These are phyloP conservation scores for Colletotrichum sp. DNA, from an alignment of 2,329 filamentous ascomycete genomes.

Conservation along the genomic window DNA sequence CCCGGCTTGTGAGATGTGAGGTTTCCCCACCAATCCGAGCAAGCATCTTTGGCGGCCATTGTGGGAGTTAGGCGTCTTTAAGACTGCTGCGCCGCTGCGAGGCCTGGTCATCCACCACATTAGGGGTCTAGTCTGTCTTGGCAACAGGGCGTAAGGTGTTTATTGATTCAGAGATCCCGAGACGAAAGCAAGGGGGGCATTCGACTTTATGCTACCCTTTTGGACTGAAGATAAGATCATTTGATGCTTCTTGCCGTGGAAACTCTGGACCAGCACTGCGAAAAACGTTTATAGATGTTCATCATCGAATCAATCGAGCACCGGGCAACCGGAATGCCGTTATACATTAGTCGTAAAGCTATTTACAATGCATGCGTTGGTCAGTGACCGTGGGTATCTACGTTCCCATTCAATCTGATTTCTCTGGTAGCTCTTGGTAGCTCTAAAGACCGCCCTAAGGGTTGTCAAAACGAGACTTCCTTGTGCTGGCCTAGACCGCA, in stretches of 20 bases:
- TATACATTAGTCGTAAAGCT: neutral
- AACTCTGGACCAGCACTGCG: fast-evolving
- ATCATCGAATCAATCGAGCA: too few relatives aligned
- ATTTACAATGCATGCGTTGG: fast-evolving
- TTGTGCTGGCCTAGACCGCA: neutral
- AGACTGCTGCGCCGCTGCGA: neutral
- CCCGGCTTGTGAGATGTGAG: neutral
- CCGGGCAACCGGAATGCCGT: neutral
- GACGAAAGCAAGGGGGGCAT: neutral
- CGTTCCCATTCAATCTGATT: fast-evolving
- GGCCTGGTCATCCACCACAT: neutral
- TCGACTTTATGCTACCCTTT: neutral
- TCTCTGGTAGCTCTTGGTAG: neutral
- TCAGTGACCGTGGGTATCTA: fast-evolving
- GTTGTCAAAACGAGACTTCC: too few relatives aligned
- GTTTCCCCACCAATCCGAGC: neutral
- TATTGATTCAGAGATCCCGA: neutral
- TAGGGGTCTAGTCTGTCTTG: neutral
- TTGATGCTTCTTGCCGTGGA: fast-evolving
- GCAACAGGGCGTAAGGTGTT: neutral
- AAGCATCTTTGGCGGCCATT: neutral
- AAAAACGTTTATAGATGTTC: fast-evolving
- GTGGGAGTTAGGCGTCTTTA: neutral
- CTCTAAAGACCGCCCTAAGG: too few relatives aligned
- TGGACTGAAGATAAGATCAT: fast-evolving